Conservation (phyloP, 306 rosid genomes). For the Arachis stenosperma region DNA sequence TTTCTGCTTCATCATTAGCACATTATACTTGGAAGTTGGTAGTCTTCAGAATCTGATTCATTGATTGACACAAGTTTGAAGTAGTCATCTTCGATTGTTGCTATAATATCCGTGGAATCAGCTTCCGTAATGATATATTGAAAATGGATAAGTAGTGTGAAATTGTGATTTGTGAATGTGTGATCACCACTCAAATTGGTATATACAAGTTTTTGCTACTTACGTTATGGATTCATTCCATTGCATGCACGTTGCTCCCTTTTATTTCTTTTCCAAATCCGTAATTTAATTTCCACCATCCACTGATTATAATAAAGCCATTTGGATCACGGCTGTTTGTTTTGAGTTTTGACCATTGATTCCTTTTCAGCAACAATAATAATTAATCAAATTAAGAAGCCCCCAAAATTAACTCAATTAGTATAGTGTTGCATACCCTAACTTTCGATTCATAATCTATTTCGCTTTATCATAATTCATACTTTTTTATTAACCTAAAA, state of each 20-base stretch:
- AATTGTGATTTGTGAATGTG: no score
- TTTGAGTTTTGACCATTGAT: constrained; percentile 51
- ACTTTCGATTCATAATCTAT: no score
- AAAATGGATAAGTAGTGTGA: constrained; percentile 17
- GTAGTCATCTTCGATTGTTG: constrained; percentile 39
- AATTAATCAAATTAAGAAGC: constrained; percentile 33
- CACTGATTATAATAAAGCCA: constrained; percentile 31
- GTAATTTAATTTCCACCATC: constrained; percentile 44
- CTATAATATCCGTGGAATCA: constrained; percentile 17
- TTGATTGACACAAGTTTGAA: constrained; percentile 5
- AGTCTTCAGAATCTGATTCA: constrained; percentile 52
- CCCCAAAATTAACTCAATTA: neutral
- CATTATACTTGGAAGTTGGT: neutral
- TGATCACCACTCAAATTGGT: constrained; percentile 23
- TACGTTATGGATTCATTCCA: constrained; percentile 5
- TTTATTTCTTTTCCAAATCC: constrained; percentile 17
- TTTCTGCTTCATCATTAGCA: no score
- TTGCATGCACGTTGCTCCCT: neutral
- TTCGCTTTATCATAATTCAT: no score
- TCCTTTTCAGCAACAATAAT: constrained; percentile 59
- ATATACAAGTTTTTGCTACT: constrained; percentile 25
- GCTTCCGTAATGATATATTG: constrained; percentile 38
- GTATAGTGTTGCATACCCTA: no score
- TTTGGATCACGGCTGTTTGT: constrained; percentile 47
- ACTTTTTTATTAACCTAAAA: no score